Percentiles rank a stretch among this genome's conserved stretches.
These are phyloP conservation scores for Plasmopara muralis DNA, from an alignment of 352 stramenopile genomes.

Conservation along the genomic window DNA sequence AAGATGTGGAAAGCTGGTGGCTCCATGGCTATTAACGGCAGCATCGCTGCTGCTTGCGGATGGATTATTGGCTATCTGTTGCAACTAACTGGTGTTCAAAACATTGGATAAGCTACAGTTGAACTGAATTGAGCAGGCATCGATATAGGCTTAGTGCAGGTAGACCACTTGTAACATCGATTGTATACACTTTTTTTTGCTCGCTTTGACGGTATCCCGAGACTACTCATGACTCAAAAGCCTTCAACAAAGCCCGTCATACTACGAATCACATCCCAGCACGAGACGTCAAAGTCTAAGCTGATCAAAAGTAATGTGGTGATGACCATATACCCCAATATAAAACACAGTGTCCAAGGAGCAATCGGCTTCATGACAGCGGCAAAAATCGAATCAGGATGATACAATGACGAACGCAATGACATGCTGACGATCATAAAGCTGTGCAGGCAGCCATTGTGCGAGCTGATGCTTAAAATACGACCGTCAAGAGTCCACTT, in stretches of 20 bases:
- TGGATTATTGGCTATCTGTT: constrained; percentile 82
- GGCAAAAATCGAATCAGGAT: constrained; percentile 50
- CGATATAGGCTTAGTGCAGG: neutral
- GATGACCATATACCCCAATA: constrained; percentile 42
- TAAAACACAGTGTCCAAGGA: constrained; percentile 56
- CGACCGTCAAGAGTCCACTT: constrained; percentile 86
- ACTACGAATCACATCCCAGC: constrained; percentile 45
- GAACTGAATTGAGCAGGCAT: constrained; percentile 3
- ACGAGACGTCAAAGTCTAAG: constrained; percentile 42
- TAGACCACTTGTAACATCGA: neutral
- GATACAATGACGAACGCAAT: constrained; percentile 50
- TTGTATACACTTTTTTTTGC: neutral
- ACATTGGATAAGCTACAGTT: constrained; percentile 41
- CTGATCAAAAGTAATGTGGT: constrained; percentile 41
- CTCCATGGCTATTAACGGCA: constrained; percentile 78
- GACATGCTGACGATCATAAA: constrained; percentile 79
- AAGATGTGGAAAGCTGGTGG: constrained; percentile 56
- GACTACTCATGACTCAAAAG: constrained; percentile 11
- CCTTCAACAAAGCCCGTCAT: constrained; percentile 62
- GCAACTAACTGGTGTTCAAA: constrained; percentile 72
- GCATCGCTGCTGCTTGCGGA: constrained; percentile 57
- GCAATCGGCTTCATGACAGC: constrained; percentile 56
- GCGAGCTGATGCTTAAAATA: constrained; percentile 84
- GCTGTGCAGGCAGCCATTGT: constrained; percentile 84
- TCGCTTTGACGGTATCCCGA: no score